Base-by-base conservation (phyloP, 1,284 basidiomycete genomes). In the Peniophora sp. region DNA sequence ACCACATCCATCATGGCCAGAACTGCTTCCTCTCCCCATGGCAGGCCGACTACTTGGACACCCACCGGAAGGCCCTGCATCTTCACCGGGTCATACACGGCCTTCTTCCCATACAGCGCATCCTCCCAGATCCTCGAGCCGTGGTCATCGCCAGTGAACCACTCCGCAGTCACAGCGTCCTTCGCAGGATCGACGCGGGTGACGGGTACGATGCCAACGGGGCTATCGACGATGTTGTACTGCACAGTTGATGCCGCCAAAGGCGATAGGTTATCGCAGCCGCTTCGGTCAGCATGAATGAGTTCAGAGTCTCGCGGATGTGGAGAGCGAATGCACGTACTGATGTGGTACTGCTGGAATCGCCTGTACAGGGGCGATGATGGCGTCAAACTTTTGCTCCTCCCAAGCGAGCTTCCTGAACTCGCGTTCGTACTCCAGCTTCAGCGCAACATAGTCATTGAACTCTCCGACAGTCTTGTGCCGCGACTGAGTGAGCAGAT, bases 1-100 rank as follows among this genome's bases (percentile, higher is more conserved):
- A 95, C 68, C n/a, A 92, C 67, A 55, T 74, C 71, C 92, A 95
- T 94, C 68, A 92, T 78, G 20, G 69, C 80, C 46, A 96, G 61
- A 2, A 93, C 82, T 65, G 89, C 90, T 70, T 95, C 93, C 48
- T 96, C 93, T 59, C 93, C 85, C 78, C 83, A 92, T 54, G 73
- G 77, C 60, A 72, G 78, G 0, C 88, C 88, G 0, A 88, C 84
- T 20, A 95, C 63, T 67, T 97, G 93, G 41, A 97, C 76, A 1
- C 81, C 86, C 0, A 96, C 78, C 0, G 92, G 92, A 64, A 97
- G 74, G 0, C 91, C 92, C 20, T 78, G 68, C 81, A 88, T 89
- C 60, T 72, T 74, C 18, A 75, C 68, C 1, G 86, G 79, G 60
- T 94, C 74, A 59, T 96, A 97, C 18, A 79, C 65, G 2, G 74